Percentiles rank a stretch among this genome's conserved stretches.
Conservation (phyloP, 495 filamentous ascomycete genomes). For the Aspergillus bertholletiae region DNA sequence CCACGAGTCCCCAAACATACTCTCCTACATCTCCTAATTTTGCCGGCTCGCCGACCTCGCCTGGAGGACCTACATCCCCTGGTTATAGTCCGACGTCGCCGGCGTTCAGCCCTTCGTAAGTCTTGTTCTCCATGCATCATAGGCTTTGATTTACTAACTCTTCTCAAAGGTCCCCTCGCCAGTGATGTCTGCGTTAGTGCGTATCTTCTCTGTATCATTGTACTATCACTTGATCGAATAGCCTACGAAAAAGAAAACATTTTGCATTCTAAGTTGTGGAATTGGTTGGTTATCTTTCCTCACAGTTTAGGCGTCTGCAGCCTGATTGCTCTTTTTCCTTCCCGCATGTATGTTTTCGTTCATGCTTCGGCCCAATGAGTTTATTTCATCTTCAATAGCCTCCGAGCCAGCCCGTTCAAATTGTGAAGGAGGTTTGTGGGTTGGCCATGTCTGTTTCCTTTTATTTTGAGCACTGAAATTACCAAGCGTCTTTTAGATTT, state of each 20-base stretch:
- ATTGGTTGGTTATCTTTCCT: constrained; percentile 42
- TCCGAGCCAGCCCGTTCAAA: constrained; percentile 17
- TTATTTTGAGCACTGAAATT: constrained; percentile 17
- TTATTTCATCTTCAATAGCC: constrained; percentile 14
- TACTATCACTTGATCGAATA: constrained; percentile 33
- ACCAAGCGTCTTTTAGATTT: constrained; percentile 21
- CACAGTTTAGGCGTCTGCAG: constrained; percentile 34
- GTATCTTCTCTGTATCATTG: constrained; percentile 32
- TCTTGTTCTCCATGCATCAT: neutral
- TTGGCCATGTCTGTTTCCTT: constrained; percentile 17
- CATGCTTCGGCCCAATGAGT: constrained; percentile 7
- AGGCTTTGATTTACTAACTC: constrained; percentile 16
- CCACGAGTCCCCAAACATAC: constrained; percentile 66
- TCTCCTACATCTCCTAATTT: constrained; percentile 75
- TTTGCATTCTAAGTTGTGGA: constrained; percentile 36
- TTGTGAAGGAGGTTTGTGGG: constrained; percentile 19
- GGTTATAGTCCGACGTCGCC: constrained; percentile 56
- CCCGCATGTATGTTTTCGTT: constrained; percentile 23
- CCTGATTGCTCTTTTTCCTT: constrained; percentile 20
- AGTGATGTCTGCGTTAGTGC: constrained; percentile 27
- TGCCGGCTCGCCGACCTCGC: constrained; percentile 55
- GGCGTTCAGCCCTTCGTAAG: constrained; percentile 45
- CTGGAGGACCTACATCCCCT: constrained; percentile 49
- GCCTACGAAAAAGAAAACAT: constrained; percentile 31
- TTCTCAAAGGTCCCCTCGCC: constrained; percentile 46